phyloP scores from a whole-genome alignment of 2,329 filamentous ascomycete species.

The Sporothrix euskadiensis region DNA sequence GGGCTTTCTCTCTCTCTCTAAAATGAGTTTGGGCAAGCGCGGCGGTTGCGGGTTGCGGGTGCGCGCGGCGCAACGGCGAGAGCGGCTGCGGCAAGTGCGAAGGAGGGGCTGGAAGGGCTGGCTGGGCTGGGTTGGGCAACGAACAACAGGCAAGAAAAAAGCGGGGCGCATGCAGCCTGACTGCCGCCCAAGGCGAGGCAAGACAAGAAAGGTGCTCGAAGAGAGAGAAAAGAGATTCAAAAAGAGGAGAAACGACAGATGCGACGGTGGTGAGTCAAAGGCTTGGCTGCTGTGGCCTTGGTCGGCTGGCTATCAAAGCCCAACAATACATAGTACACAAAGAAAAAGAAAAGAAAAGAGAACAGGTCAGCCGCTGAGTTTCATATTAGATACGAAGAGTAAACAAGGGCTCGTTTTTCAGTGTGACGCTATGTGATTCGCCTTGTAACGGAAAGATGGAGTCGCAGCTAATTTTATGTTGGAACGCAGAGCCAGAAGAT shows the following conservation, averaged over 20 bases:
- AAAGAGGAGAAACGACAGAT: neutral
- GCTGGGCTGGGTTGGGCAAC: neutral
- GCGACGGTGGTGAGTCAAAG: neutral
- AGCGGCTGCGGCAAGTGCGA: neutral
- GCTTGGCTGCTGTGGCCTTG: neutral
- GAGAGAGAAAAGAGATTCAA: neutral
- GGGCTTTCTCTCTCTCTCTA: no score
- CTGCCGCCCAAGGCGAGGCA: slow-evolving; percentile 8
- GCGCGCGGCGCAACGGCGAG: neutral
- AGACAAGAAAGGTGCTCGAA: neutral
- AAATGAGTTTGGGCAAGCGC: neutral
- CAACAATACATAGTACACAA: neutral
- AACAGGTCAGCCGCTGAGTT: neutral
- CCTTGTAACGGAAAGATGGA: neutral
- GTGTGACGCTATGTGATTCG: neutral
- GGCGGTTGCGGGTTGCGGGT: neutral
- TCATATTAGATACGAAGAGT: neutral
- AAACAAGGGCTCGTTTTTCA: neutral
- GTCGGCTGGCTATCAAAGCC: neutral
- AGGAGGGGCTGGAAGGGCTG: neutral
- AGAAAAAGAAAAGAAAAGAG: neutral
- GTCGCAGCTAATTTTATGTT: neutral
- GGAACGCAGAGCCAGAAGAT: neutral
- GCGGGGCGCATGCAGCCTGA: slow-evolving; percentile 9
- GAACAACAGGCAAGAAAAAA: neutral